Base-by-base conservation (phyloP, 2,329 filamentous ascomycete species). In the Aspergillus felis region DNA sequence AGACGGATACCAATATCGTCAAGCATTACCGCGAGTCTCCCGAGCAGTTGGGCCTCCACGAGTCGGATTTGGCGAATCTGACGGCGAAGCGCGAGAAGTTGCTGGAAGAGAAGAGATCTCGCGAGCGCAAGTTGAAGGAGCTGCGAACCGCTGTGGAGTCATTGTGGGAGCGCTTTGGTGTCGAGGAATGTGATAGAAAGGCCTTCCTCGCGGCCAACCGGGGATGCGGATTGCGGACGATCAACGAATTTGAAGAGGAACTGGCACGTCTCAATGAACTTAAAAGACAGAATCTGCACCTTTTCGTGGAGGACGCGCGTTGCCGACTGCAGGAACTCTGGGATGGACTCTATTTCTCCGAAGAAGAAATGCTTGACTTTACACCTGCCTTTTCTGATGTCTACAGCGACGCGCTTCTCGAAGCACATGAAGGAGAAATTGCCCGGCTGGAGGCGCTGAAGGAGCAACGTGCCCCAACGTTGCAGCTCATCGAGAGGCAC, bases 301-400 rank as follows among this genome's bases (percentile, higher is more conserved):
- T 97, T 4, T 99, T 99, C 68, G 91, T 99, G 10, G 94, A 97
- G 72, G 94, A 99, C 77, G 89, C 93, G 22, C 85, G 95, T 44
- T 90, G 87, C 76, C 91, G 90, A 71, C 82, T 99, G 10, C 93
- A 97, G 74, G 92, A 95, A 69, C 84, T 99, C 0, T 99, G 95
- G 94, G 94, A 99, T 71, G 82, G 86, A 0, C 79, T 99, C 1
- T 97, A 94, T 78, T 92, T 95, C 70, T 96, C 91, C 0, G 94
- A 99, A 71, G 94, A 99, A 68, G 94, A 99, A 77, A 97, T 97
- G 92, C 85, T 97, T 56, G 92, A 97, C 65, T 99, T 99, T 66
- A 94, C 92, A 0, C 94, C 95, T 0, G 94, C 92, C 46, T 97
- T 97, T 72, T 96, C 92, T 10, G 94, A 97, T 71, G 93, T 97